These are phyloP conservation scores for Citrullus mucosospermus DNA, from an alignment of 306 rosid genomes.

Conservation along the genomic window DNA sequence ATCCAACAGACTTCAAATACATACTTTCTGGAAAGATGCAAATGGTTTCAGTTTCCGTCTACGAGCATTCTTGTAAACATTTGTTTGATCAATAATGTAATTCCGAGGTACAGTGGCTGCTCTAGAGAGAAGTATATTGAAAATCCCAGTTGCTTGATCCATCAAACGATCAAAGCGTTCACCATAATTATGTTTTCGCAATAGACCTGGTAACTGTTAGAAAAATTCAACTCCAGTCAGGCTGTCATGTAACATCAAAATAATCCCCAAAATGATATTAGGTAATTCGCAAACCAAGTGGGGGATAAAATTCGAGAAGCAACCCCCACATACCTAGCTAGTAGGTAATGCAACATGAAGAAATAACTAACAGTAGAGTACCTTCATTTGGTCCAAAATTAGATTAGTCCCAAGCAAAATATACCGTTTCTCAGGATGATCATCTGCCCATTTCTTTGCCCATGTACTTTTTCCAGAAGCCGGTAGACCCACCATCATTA, in stretches of 20 bases:
- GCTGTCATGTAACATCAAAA: not conserved
- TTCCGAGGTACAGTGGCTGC: slow-evolving; percentile 42
- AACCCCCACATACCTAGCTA: not conserved
- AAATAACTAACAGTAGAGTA: not conserved
- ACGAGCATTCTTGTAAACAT: slow-evolving; percentile 47
- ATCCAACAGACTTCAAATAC: not conserved
- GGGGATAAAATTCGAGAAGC: not conserved
- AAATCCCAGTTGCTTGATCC: slow-evolving; percentile 33
- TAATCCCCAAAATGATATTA: not conserved
- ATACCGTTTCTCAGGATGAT: slow-evolving; percentile 42
- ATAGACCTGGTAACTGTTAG: slow-evolving; percentile 37
- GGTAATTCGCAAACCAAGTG: not conserved
- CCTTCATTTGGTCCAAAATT: slow-evolving; percentile 53
- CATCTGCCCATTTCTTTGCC: slow-evolving; percentile 44
- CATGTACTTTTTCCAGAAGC: slow-evolving; percentile 58
- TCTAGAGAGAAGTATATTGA: slow-evolving; percentile 28
- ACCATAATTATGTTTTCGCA: slow-evolving; percentile 30
- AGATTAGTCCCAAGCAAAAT: slow-evolving; percentile 44
- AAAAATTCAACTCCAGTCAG: not conserved
- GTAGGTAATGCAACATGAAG: not conserved
- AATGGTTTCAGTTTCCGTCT: slow-evolving; percentile 44
- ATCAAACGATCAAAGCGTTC: slow-evolving; percentile 44
- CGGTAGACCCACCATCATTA: slow-evolving; percentile 51
- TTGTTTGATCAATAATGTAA: slow-evolving; percentile 52
- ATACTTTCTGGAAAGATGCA: slow-evolving; percentile 29